A percentile compares a stretch with the other conserved stretches of the same genome.
phyloP scores from a whole-genome alignment of 257 asterid genomes.

The Capsicum chinense region DNA sequence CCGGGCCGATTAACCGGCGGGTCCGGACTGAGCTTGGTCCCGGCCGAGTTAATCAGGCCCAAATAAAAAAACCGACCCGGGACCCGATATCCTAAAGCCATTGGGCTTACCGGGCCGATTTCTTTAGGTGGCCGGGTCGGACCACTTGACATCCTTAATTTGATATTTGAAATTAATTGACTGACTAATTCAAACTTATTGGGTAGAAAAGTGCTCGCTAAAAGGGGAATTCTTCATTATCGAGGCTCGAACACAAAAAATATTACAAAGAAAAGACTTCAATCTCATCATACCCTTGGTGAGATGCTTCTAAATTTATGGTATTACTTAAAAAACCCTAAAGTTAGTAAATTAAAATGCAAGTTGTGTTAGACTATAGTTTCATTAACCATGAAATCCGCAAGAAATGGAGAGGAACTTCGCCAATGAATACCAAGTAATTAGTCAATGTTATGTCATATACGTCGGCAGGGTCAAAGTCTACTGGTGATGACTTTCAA shows the following conservation, averaged over 20 bases:
- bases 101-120: too few relatives aligned
- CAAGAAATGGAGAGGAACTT: neutral
- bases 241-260: fast-evolving
- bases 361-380: neutral
- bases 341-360: neutral
- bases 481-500: neutral
- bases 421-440: neutral
- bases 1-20: too few relatives aligned
- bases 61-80: too few relatives aligned
- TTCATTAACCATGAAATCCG: neutral
- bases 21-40: too few relatives aligned
- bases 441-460: neutral
- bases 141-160: too few relatives aligned
- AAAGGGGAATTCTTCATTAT: neutral
- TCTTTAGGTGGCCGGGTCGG: too few relatives aligned
- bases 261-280: neutral
- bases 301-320: neutral
- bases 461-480: neutral
- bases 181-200: neutral
- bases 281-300: neutral
- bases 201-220: neutral
- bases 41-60: too few relatives aligned
- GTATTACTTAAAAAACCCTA: neutral
- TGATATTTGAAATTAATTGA: too few relatives aligned
- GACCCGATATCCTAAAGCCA: too few relatives aligned